phyloP scores from a whole-genome alignment of 306 rosid species.

The Trifolium fragiferum region DNA sequence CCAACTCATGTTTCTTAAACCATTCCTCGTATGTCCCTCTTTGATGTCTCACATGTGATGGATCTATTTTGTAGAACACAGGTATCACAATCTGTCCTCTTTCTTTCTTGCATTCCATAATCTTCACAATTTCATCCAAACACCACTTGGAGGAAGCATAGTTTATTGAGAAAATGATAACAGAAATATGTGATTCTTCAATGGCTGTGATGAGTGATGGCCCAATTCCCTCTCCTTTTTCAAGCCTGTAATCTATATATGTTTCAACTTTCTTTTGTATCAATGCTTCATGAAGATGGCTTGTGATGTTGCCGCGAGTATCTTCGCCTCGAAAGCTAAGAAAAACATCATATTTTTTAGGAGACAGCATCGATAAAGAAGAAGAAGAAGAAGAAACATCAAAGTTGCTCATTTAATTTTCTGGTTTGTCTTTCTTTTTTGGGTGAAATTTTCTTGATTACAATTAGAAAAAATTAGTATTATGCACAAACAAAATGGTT shows the following conservation, averaged over 20 bases:
- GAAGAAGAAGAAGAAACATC: not conserved
- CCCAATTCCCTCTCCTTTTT: constrained; percentile 26
- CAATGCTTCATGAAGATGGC: constrained; percentile 29
- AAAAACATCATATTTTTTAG: constrained; percentile 5
- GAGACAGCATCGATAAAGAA: not conserved
- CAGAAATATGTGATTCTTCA: constrained; percentile 19
- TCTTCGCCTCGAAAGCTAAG: constrained; percentile 10
- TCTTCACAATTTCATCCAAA: constrained; percentile 14
- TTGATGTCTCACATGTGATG: constrained; percentile 33
- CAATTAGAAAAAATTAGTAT: not conserved
- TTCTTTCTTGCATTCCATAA: not conserved
- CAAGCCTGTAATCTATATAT: constrained; percentile 5
- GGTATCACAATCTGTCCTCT: constrained; percentile 10
- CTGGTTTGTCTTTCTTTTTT: not conserved
- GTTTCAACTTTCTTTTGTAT: constrained; percentile 5
- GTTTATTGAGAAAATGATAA: constrained; percentile 2
- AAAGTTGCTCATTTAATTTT: not conserved
- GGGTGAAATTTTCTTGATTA: not conserved
- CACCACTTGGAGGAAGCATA: constrained; percentile 14
- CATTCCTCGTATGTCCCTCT: not conserved
- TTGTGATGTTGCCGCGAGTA: not conserved
- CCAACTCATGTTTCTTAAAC: not conserved
- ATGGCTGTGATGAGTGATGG: constrained; percentile 28
- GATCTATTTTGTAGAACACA: constrained; percentile 7
- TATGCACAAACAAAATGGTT: not conserved